Conservation (phyloP, 169 alveolate genomes). For the Plasmodium ovale region DNA sequence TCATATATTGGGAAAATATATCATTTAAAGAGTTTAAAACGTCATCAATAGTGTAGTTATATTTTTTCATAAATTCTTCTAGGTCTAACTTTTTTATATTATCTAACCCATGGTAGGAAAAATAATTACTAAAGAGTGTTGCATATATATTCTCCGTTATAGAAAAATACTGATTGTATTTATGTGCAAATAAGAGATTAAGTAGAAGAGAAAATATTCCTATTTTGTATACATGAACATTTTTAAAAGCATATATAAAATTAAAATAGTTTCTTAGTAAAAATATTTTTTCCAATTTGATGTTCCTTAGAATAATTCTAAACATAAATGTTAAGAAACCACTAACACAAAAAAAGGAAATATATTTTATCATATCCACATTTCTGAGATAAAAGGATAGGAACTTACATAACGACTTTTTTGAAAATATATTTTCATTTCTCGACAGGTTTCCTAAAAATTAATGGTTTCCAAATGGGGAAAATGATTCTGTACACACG, state of each 20-base stretch:
- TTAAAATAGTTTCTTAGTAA: constrained; percentile 11
- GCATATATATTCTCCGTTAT: constrained; percentile 41
- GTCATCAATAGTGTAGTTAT: constrained; percentile 51
- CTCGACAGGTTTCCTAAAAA: constrained; percentile 77
- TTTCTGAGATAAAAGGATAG: constrained; percentile 55
- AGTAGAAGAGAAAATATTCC: constrained; percentile 30
- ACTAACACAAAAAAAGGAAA: constrained; percentile 32
- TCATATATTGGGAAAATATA: constrained; percentile 22
- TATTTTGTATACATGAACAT: constrained; percentile 26
- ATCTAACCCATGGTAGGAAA: constrained; percentile 39
- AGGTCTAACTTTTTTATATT: constrained; percentile 25
- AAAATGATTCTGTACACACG: too few species aligned
- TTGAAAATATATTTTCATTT: constrained; percentile 75
- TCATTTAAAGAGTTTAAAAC: constrained; percentile 41
- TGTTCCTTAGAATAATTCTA: constrained; percentile 9
- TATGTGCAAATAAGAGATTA: constrained; percentile 31
- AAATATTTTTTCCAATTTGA: constrained; percentile 20
- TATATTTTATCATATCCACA: constrained; percentile 24
- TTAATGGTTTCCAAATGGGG: constrained; percentile 27
- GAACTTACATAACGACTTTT: constrained; percentile 69
- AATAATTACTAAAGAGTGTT: constrained; percentile 24
- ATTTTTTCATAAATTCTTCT: constrained; percentile 55
- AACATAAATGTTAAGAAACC: constrained; percentile 14
- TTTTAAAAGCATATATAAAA: constrained; percentile 20
- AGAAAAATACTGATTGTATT: constrained; percentile 64